phyloP scores from a whole-genome alignment of 192 early-diverging fungal genomes.

The Pilobolus umbonatus region DNA sequence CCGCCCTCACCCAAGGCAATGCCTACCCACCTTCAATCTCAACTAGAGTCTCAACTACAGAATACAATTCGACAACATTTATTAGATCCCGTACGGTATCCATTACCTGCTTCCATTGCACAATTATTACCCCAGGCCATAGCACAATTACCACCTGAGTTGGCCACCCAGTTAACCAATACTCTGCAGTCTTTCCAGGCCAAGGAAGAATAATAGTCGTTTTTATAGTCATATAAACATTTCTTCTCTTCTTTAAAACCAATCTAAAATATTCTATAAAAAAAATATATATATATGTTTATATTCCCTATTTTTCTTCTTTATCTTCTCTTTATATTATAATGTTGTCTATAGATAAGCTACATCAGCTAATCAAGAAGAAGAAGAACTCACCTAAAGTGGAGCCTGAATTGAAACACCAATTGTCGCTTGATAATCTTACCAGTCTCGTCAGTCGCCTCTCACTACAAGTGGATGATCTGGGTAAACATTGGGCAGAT shows the following conservation, averaged over 20 bases:
- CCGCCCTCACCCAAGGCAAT: neutral
- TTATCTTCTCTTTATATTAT: neutral
- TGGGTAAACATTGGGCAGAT: constrained; percentile 5
- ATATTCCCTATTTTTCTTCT: neutral
- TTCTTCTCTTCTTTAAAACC: no score
- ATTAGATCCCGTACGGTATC: constrained; percentile 28
- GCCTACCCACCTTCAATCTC: constrained; percentile 19
- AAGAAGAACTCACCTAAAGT: neutral
- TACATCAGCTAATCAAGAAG: neutral
- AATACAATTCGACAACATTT: constrained; percentile 37
- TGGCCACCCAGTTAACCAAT: constrained; percentile 26
- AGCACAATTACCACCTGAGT: constrained; percentile 29
- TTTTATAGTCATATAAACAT: no score
- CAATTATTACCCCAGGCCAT: constrained; percentile 34
- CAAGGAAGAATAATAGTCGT: no score
- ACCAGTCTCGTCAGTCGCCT: constrained; percentile 3
- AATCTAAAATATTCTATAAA: no score
- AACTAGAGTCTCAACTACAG: constrained; percentile 32
- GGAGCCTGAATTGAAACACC: neutral
- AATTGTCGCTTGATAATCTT: constrained; percentile 3
- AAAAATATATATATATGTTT: no score
- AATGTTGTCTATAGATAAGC: neutral
- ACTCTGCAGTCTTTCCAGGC: constrained; percentile 23
- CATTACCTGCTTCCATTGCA: constrained; percentile 30
- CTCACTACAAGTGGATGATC: constrained; percentile 7